Base-by-base conservation (phyloP, 257 asterid genomes). In the Mentha longifolia region DNA sequence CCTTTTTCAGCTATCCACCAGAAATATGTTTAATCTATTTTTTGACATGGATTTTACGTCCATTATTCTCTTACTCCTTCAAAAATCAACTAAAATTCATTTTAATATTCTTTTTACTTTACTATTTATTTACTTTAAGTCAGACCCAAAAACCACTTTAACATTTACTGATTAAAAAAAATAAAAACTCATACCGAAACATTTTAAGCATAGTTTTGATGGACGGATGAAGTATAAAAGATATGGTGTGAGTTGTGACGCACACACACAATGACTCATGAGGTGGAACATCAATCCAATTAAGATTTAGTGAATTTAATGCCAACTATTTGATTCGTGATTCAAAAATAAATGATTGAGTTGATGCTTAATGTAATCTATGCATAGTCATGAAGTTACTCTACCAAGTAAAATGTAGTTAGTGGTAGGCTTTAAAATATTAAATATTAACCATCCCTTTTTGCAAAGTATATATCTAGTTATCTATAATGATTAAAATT, bases 391-490 rank as follows among this genome's bases (percentile, higher is more conserved):
- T 68, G 72, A 52, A 43, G 56, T 67, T 70, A 74, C 77, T 62
- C 60, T 62, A 71, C 79, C 74, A 70, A 56, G 59, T 68, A 69
- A 9, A 70, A 60, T 78, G 42, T 78, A 62, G 68, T 65, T 58
- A 84, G 85, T 85, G 86, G 85, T 59, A 70, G 68, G 61, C 35
- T 63, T 79, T 78, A 50, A 56, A 49, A 20, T 46, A 35, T 63
- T 59, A 70, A 64, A 57, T 25, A 60, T 66, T 39, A 73, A 68
- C 70, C 81, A 72, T 63, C 77, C 62, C 80, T 58, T 85, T 75
- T 74, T 60, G 28, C 79, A 83, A 79, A 84, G 88, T 51, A 42
- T 51, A 42, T 39, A 58, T 56, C 28, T n/a, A 42, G 15, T 69
- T 57, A 68, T 68, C 30, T 33, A n/a, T 61, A 39, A 16, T 12